Conservation (phyloP, 495 filamentous ascomycete genomes). For the Penicillium maclennaniae region DNA sequence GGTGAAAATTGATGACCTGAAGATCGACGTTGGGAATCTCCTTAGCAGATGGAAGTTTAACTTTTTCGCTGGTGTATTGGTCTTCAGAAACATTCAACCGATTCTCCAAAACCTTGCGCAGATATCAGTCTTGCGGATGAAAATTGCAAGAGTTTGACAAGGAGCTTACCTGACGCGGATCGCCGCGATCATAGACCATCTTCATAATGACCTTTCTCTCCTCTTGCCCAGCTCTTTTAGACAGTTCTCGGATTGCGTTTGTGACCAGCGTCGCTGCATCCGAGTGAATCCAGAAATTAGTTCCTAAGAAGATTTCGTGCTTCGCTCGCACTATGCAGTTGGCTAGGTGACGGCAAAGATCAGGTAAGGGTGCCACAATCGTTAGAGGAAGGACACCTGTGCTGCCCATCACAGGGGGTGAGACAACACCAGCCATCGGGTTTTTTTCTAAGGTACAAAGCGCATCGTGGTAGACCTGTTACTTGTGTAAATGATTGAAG, state of each 20-base stretch:
- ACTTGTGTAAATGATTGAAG: not conserved
- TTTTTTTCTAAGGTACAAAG: conserved; percentile 57
- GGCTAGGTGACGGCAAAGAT: conserved; percentile 68
- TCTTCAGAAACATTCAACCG: conserved; percentile 56
- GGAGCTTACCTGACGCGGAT: conserved; percentile 49
- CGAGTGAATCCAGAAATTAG: conserved; percentile 70
- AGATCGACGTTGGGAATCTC: conserved; percentile 71
- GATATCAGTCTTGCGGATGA: conserved; percentile 2
- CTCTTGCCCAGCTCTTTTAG: conserved; percentile 56
- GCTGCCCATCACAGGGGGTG: conserved; percentile 67
- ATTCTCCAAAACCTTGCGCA: conserved; percentile 47
- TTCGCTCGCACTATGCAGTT: conserved; percentile 72
- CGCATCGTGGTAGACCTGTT: conserved; percentile 62
- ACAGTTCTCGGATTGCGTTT: conserved; percentile 65
- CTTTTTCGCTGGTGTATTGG: conserved; percentile 50
- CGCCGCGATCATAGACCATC: conserved; percentile 70
- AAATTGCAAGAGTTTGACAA: not conserved
- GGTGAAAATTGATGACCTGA: conserved; percentile 71
- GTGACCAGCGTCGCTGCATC: conserved; percentile 62
- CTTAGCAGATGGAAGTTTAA: conserved; percentile 55
- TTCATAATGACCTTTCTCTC: conserved; percentile 62
- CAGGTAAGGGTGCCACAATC: conserved; percentile 63
- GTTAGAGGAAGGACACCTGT: conserved; percentile 64
- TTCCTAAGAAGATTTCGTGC: conserved; percentile 67
- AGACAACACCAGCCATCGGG: conserved; percentile 54